Conservation (phyloP, 768 basidiomycete genomes). For the Polyporus arcularius region DNA sequence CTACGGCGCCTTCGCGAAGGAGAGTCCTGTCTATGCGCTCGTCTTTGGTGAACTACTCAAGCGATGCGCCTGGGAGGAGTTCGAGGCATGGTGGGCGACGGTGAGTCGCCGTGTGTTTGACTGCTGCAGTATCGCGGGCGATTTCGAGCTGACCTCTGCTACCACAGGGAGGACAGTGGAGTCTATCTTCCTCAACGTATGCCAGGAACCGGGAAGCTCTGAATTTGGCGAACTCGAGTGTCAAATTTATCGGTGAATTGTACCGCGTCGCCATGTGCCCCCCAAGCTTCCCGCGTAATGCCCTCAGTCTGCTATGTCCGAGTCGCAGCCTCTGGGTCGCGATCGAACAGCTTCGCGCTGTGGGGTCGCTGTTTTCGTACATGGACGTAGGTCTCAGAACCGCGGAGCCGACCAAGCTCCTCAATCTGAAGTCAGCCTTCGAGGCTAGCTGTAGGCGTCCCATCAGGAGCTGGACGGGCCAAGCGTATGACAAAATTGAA, state of each 20-base stretch:
- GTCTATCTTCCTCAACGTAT: neutral
- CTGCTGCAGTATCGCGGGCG: neutral
- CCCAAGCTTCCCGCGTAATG: neutral
- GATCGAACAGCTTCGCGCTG: constrained; percentile 21
- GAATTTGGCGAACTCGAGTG: constrained; percentile 1
- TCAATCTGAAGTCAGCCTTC: too few relatives aligned
- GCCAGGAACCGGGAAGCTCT: neutral
- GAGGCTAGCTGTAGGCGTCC: too few relatives aligned
- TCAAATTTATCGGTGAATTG: constrained; percentile 13
- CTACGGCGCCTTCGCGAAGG: constrained; percentile 9
- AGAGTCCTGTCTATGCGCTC: neutral
- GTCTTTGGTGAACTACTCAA: constrained; percentile 3
- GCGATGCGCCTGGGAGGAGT: constrained; percentile 5
- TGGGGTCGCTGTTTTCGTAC: constrained; percentile 11
- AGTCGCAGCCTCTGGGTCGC: neutral
- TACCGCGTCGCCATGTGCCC: constrained; percentile 1
- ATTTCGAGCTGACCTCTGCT: neutral
- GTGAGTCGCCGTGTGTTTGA: constrained; percentile 1
- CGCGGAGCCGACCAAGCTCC: neutral
- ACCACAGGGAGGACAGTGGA: neutral
- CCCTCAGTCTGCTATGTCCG: neutral
- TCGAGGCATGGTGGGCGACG: constrained; percentile 14
- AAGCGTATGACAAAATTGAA: too few relatives aligned
- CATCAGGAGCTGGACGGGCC: too few relatives aligned
- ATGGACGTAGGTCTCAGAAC: neutral